Conservation (phyloP, 2,329 filamentous ascomycete genomes). For the Colletotrichum tanaceti region DNA sequence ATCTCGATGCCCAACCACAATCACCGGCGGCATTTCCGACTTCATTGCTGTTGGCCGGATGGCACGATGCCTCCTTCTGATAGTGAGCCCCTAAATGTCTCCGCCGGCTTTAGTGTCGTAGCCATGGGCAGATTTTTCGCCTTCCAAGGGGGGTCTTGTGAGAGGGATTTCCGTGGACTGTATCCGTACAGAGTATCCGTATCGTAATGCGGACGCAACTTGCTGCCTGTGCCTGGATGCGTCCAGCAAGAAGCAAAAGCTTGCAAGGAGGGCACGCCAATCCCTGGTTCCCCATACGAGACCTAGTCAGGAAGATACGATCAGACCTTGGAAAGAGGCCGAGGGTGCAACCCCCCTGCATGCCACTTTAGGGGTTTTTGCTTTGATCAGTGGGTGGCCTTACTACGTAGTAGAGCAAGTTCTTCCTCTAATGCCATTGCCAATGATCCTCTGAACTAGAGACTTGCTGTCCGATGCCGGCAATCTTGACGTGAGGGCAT, state of each 20-base stretch:
- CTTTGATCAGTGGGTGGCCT: neutral
- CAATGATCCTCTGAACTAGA: neutral
- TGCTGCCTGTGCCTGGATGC: neutral
- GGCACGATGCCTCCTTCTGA: slow-evolving; percentile 28
- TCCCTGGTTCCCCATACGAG: slow-evolving; percentile 4
- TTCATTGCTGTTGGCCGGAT: slow-evolving; percentile 2
- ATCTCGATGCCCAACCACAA: slow-evolving; percentile 40
- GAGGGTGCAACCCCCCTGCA: neutral
- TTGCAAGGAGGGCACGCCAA: slow-evolving; percentile 3
- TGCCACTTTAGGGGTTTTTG: neutral
- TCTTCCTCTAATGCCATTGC: too few species aligned
- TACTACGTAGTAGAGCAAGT: too few species aligned
- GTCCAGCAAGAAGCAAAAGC: neutral
- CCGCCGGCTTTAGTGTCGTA: slow-evolving; percentile 19
- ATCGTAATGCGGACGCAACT: neutral
- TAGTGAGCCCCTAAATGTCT: slow-evolving; percentile 21
- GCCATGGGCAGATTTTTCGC: slow-evolving; percentile 13
- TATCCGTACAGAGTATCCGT: too few species aligned
- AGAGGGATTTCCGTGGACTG: slow-evolving; percentile 3
- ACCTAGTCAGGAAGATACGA: neutral
- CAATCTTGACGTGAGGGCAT: neutral
- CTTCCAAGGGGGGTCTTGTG: neutral
- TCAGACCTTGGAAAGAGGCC: too few species aligned
- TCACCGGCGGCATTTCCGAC: slow-evolving; percentile 24
- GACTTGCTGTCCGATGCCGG: neutral